phyloP scores from a whole-genome alignment of 148 eudicot species.

The Limonium bicolor region DNA sequence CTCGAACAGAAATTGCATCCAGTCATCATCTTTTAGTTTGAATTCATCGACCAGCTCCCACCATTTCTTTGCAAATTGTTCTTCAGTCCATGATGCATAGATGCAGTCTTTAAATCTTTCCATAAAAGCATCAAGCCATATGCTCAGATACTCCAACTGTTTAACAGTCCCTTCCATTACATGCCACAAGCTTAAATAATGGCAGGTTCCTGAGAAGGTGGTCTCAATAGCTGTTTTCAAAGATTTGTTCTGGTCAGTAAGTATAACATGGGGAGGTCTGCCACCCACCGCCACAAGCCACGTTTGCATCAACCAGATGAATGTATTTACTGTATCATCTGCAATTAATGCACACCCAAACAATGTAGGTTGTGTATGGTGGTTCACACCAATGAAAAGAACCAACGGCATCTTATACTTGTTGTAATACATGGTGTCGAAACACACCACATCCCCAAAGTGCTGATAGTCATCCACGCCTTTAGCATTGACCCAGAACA shows the following conservation, averaged over 20 bases:
- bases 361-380: constrained; percentile 50
- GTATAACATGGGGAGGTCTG: constrained; percentile 32
- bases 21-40: constrained; percentile 30
- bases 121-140: constrained; percentile 34
- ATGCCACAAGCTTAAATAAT: constrained; percentile 40
- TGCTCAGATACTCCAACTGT: constrained; percentile 25
- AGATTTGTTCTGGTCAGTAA: constrained; percentile 33
- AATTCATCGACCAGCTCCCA: constrained; percentile 36
- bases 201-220: constrained; percentile 28
- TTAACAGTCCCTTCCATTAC: constrained; percentile 34
- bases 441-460: constrained; percentile 48
- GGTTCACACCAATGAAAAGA: constrained; percentile 49
- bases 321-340: constrained; percentile 38
- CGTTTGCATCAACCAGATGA: constrained; percentile 41
- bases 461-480: constrained; percentile 38
- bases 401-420: constrained; percentile 46
- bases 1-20: constrained; percentile 36
- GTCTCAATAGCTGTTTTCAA: constrained; percentile 32
- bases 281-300: constrained; percentile 56
- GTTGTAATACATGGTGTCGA: constrained; percentile 39
- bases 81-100: constrained; percentile 42
- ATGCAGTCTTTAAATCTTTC: constrained; percentile 34
- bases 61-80: constrained; percentile 49
- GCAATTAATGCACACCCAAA: constrained; percentile 51
- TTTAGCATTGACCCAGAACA: constrained; percentile 58